phyloP scores from a whole-genome alignment of 2,329 filamentous ascomycete species.

The Gaeumannomyces sp. region DNA sequence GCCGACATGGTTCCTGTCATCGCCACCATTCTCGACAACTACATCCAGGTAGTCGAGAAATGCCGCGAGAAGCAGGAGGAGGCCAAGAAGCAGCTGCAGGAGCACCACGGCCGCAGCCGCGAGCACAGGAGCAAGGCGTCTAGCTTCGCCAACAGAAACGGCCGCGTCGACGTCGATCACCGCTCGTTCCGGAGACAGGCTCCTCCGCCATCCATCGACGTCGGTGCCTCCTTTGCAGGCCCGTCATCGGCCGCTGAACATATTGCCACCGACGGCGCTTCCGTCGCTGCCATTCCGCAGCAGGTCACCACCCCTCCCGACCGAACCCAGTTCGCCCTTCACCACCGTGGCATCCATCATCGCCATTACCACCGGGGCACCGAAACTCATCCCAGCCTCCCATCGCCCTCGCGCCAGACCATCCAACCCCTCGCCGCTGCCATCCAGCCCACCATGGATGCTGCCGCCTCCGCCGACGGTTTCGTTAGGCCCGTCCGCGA shows the following conservation, averaged over 20 bases:
- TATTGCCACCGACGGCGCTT: constrained; percentile 47
- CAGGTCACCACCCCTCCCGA: constrained; percentile 63
- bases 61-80: constrained; percentile 82
- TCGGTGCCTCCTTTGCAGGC: constrained; percentile 51
- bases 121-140: constrained; percentile 45
- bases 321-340: constrained; percentile 50
- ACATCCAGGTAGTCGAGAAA: constrained; percentile 93
- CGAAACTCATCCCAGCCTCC: constrained; percentile 42
- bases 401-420: constrained; percentile 43
- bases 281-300: constrained; percentile 54
- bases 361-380: constrained; percentile 35
- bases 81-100: constrained; percentile 61
- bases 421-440: constrained; percentile 63
- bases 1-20: constrained; percentile 99
- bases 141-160: constrained; percentile 47
- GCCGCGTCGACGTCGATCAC: constrained; percentile 48
- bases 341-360: constrained; percentile 26
- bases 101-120: constrained; percentile 45
- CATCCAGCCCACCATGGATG: constrained; percentile 56
- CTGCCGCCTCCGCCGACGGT: constrained; percentile 47
- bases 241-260: constrained; percentile 36
- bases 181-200: constrained; percentile 62
- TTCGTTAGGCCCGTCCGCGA: constrained; percentile 80
- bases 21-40: constrained; percentile 95
- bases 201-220: constrained; percentile 78